Conservation (phyloP, 2,329 filamentous ascomycete genomes). For the Aspergillus spinulosporus region DNA sequence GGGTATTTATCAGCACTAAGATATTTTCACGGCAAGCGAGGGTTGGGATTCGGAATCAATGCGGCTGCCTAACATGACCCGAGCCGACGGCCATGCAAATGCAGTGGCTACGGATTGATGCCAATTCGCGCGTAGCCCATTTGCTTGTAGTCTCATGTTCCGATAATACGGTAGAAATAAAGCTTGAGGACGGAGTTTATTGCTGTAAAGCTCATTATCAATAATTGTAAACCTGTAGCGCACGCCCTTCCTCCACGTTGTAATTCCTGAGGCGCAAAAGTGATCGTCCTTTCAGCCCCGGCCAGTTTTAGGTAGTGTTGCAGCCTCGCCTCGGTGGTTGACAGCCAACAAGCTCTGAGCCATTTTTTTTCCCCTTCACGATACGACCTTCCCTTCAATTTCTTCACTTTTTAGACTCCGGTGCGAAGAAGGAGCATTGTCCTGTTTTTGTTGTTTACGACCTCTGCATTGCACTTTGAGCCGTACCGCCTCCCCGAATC, state of each 20-base stretch:
- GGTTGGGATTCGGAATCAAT: constrained; percentile 9
- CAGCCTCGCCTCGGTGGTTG: constrained; percentile 6
- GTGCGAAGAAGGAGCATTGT: neutral
- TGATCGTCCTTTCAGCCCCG: constrained; percentile 11
- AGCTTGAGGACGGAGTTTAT: neutral
- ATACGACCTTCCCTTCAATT: constrained; percentile 1
- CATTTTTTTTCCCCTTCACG: constrained; percentile 1
- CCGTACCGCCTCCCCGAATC: constrained; percentile 14
- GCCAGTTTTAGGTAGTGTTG: constrained; percentile 4
- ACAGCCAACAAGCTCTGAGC: constrained; percentile 5
- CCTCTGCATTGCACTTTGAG: constrained; percentile 22
- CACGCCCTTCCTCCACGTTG: neutral
- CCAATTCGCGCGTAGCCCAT: neutral
- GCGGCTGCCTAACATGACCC: constrained; percentile 13
- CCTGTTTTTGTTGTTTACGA: neutral
- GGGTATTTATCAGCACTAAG: constrained; percentile 6
- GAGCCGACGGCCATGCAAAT: neutral
- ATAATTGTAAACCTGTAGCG: neutral
- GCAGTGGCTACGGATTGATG: neutral
- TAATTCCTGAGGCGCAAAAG: constrained; percentile 2
- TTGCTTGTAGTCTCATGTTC: neutral
- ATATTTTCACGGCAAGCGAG: constrained; percentile 6
- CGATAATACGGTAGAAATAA: neutral
- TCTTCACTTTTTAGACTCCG: neutral
- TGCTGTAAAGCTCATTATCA: neutral